Evolutionary conservation across 352 stramenopile genomes (phyloP).

Genomic region (Phytophthora crassamura): DNA sequence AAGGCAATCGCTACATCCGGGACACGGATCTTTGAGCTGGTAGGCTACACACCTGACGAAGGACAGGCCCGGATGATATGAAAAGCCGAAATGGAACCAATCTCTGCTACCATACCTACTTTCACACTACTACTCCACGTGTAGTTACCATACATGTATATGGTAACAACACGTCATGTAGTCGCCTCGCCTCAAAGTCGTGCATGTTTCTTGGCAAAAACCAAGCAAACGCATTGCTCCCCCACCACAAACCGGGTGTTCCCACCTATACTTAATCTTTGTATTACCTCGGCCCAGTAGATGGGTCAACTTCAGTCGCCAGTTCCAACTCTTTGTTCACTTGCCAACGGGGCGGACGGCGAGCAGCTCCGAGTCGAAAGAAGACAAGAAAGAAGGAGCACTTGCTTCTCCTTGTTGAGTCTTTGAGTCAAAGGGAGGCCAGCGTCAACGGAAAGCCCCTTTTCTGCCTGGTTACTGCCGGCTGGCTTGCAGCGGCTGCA

Average conservation of each 20-base stretch:
- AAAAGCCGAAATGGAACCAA: background rate
- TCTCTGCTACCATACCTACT: no score
- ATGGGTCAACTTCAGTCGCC: constrained; percentile 9
- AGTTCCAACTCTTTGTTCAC: constrained; percentile 20
- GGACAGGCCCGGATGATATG: no score
- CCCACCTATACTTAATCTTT: constrained; percentile 13
- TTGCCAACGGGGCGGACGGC: constrained; percentile 6
- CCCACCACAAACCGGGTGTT: no score
- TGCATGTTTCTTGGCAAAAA: no score
- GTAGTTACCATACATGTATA: constrained; percentile 1
- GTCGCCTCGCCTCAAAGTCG: no score
- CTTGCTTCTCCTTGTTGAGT: background rate
- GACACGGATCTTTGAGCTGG: constrained; percentile 74
- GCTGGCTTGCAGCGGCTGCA: constrained; percentile 23
- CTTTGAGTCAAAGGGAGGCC: background rate
- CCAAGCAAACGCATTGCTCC: no score
- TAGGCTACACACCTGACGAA: no score
- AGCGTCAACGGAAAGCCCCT: constrained; percentile 20
- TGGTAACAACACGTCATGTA: no score
- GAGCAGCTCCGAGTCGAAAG: background rate
- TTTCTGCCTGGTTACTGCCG: constrained; percentile 23
- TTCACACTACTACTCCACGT: background rate
- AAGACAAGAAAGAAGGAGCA: background rate
- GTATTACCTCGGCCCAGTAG: constrained; percentile 16
- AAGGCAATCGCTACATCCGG: constrained; percentile 90